Evolutionary conservation across 1,139 yeast species (phyloP), one percentile per base, ranked within the genome.

Genomic region (Taphrina pruni): DNA sequence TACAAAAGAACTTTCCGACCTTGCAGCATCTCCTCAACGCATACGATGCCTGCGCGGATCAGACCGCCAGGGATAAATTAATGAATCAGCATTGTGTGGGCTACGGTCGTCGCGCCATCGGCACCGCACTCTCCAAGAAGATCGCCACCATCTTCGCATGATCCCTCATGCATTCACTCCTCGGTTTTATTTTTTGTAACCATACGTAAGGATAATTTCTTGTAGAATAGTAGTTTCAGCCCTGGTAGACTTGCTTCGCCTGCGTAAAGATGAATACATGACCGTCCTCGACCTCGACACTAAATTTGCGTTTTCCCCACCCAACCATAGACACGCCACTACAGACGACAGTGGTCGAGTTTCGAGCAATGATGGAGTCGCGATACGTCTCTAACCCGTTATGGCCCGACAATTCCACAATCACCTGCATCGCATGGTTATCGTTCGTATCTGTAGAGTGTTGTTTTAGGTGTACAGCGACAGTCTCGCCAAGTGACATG

Each of bases 1-100:
- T 95, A 8, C 98, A 93, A 77, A 80, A 78, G 60, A 76, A 81
- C 57, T 91, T 83, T 74, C 83, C 84, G 6, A 90, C 96, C 0
- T 96, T 97, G 0, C 78, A 79, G 48, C 75, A 74, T 35, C 79
- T 91, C 0, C 71, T 80, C 43, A 74, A 75, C 20, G 84, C 85
- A 0, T 86, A 83, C 72, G 72, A 75, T 2, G 71, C 72, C 1
- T 77, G 80, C 36, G 70, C 74, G 1, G 69, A 76, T 2, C 78
- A 76, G 45, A 72, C 76, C 5, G 83, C 80, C 32, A 84, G 83
- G 70, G 79, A 81, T 55, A 52, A 46, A 70, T 73, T 70, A 54
- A 65, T 70, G 36, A 35, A 52, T 14, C 51, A 45, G 55, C 36
- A 43, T 38, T 70, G 71, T 43, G 43, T 41, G 32, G 69, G 69